Evolutionary conservation across 768 basidiomycete species (phyloP).

Genomic region (Kwoniella mangroviensis): DNA sequence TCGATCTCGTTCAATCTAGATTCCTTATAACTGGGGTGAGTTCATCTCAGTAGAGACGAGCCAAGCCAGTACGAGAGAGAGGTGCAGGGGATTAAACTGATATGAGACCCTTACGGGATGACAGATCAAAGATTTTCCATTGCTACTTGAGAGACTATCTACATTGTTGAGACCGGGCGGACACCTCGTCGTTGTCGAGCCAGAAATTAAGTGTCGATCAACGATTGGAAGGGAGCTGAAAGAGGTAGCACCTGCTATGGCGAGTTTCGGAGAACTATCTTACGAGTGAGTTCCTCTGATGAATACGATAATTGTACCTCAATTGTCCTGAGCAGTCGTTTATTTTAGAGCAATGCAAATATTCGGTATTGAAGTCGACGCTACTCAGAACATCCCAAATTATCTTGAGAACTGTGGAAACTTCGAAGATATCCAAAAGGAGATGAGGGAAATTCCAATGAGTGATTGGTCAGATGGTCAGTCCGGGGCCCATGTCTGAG

Average conservation of each 20-base stretch:
- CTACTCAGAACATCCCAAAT: not conserved
- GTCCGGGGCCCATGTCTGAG: not conserved
- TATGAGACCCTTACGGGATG: too few species aligned
- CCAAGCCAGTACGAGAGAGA: too few species aligned
- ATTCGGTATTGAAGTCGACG: constrained; percentile 3
- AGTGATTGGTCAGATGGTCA: constrained; percentile 20
- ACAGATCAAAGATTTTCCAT: constrained; percentile 10
- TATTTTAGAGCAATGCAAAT: constrained; percentile 8
- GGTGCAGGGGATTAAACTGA: too few species aligned
- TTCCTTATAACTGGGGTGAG: constrained; percentile 12
- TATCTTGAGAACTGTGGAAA: not conserved
- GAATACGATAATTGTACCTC: too few species aligned
- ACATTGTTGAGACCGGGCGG: not conserved
- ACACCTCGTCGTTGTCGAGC: constrained; percentile 5
- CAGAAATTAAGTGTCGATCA: not conserved
- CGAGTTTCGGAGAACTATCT: not conserved
- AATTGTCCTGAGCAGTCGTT: too few species aligned
- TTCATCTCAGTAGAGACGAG: not conserved
- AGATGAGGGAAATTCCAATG: constrained; percentile 12
- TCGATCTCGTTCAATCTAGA: constrained; percentile 7
- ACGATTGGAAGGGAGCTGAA: not conserved
- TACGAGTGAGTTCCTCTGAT: not conserved
- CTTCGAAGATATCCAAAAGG: not conserved
- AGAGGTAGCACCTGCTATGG: not conserved
- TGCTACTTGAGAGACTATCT: not conserved